Evolutionary conservation across 371 early-diverging fungal genomes (phyloP).

Genomic region (Mucor ambiguus): DNA sequence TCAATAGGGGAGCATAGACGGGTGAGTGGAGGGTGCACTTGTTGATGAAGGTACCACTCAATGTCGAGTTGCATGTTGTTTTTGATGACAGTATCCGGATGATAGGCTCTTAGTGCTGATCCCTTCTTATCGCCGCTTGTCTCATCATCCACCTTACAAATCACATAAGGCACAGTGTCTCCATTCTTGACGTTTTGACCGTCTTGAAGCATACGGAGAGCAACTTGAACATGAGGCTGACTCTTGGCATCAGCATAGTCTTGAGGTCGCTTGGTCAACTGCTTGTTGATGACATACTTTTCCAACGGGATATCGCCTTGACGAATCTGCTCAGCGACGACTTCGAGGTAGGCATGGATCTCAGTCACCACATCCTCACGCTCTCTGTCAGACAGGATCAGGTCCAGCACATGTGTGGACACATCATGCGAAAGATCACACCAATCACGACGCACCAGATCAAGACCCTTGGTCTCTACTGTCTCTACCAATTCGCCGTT

Average conservation of each 20-base stretch:
- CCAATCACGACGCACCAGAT: conserved; percentile 99
- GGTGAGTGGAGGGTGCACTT: conserved; percentile 95
- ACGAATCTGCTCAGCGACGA: conserved; percentile 76
- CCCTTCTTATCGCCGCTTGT: conserved; percentile 43
- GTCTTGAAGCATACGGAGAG: conserved; percentile 77
- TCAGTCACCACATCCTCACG: conserved; percentile 77
- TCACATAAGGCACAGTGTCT: conserved; percentile 97
- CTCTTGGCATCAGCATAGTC: conserved; percentile 88
- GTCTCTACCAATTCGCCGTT: conserved; percentile 63
- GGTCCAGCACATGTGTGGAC: conserved; percentile 76
- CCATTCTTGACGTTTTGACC: conserved; percentile 80
- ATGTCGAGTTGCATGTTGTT: conserved; percentile 71
- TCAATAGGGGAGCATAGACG: conserved; percentile 91
- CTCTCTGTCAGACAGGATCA: conserved; percentile 75
- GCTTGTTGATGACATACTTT: conserved; percentile 94
- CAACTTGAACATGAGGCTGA: conserved; percentile 98
- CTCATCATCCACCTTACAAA: conserved; percentile 72
- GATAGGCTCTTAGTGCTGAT: conserved; percentile 82
- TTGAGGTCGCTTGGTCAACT: conserved; percentile 92
- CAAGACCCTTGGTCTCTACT: conserved; percentile 98
- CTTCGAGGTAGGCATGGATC: conserved; percentile 77
- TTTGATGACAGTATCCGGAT: conserved; percentile 85
- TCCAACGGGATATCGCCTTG: conserved; percentile 73
- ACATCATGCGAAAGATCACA: conserved; percentile 92
- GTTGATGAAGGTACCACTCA: conserved; percentile 97